phyloP scores from a whole-genome alignment of 1,284 basidiomycete species.

The Malassezia yamatoensis region DNA sequence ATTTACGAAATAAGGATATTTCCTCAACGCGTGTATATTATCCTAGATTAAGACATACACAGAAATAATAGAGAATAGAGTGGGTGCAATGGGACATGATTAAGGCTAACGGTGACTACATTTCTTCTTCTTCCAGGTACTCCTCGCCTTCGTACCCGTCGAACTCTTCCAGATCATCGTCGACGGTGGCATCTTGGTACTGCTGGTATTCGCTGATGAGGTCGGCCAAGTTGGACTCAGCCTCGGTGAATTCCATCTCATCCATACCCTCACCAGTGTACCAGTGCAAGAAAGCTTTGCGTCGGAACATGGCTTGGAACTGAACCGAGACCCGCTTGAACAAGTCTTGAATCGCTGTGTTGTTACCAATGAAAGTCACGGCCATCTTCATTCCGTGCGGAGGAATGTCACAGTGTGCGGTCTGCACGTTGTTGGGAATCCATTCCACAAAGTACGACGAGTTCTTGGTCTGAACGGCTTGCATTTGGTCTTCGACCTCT shows the following conservation, averaged over 20 bases:
- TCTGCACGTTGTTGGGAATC: conserved; percentile 71
- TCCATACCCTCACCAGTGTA: conserved; percentile 76
- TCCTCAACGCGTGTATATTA: too few relatives aligned
- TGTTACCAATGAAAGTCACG: conserved; percentile 91
- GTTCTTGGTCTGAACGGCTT: conserved; percentile 91
- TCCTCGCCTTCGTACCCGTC: conserved; percentile 20
- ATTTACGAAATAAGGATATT: too few relatives aligned
- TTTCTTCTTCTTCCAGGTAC: conserved; percentile 15
- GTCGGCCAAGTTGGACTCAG: conserved; percentile 75
- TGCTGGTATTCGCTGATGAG: conserved; percentile 59
- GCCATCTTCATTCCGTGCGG: conserved; percentile 58
- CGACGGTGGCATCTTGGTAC: conserved; percentile 71
- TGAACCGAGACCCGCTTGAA: conserved; percentile 84
- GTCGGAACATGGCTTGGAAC: conserved; percentile 96
- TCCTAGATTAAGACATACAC: too few relatives aligned
- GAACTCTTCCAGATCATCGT: conserved; percentile 46
- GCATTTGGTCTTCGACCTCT: conserved; percentile 97
- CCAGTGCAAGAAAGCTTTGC: conserved; percentile 97
- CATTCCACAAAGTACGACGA: conserved; percentile 94
- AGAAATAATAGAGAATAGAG: too few relatives aligned
- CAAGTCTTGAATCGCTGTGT: conserved; percentile 76
- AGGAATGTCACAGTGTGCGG: conserved; percentile 89
- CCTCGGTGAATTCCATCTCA: conserved; percentile 95
- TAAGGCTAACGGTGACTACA: conserved; percentile 7
- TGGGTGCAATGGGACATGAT: neutral